Base-by-base conservation (phyloP, 1,139 yeast species). In the Blastobotrys niveus region DNA sequence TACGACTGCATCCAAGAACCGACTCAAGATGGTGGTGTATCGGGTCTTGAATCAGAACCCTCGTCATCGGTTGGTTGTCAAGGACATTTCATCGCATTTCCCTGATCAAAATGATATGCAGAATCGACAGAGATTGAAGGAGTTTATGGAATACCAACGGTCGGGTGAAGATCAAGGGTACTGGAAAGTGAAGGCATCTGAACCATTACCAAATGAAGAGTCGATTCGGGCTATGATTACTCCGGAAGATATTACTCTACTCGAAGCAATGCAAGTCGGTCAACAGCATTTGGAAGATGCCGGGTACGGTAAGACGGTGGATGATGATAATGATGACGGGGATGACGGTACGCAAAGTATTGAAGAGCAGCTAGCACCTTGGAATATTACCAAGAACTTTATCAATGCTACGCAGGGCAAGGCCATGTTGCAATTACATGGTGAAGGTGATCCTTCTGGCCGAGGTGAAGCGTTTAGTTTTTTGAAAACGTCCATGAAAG, bases 21-120 rank as follows among this genome's bases (percentile, higher is more conserved):
- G 98, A 50, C 70, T 93, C 51, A 87, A 86, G 62, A 89, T 93
- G 96, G 82, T 91, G 57, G 97, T 88, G 3, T 89, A 79, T 58
- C 76, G 98, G 47, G 86, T 89, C 2, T 72, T 93, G 66, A 87
- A 89, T 62, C 79, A 80, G 53, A 80, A 76, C 41, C 83, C 84
- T 2, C 77, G 79, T 37, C 81, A 85, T 34, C 72, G 97, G 43
- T 73, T 93, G 36, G 73, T 86, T 6, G 95, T 93, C 2, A 82
- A 82, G 52, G 97, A 93, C 55, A 86, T 93, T 20, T 82, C 95
- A 0, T 77, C 77, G 43, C 97, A 91, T 67, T 93, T 93, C 60
- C 98, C 98, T 0, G 97, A 89, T 56, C 97, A 89, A 62, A 89
- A 85, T 60, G 97, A 91, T 60, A 89, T 91, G 88, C 99, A 93